These are phyloP conservation scores for Avena atlantica DNA, from an alignment of 176 grass and related monocot species.

Conservation along the genomic window DNA sequence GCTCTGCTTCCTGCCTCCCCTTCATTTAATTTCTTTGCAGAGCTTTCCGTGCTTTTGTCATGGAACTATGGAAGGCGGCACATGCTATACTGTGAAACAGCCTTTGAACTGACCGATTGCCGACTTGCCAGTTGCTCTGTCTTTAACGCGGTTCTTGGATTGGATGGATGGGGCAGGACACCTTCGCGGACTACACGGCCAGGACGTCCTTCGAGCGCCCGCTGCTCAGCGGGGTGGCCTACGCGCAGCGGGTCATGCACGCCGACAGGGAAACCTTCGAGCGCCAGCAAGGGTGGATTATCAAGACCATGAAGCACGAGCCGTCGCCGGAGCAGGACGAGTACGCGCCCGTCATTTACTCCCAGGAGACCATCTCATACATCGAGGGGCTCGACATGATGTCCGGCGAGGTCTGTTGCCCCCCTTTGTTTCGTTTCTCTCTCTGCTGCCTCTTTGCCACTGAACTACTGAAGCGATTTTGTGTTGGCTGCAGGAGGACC, in stretches of 20 bases:
- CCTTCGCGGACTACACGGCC: conserved; percentile 85
- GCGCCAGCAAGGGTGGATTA: conserved; percentile 86
- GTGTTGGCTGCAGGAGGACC: conserved; percentile 71
- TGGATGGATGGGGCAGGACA: conserved; percentile 49
- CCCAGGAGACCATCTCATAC: conserved; percentile 95
- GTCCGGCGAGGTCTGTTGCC: conserved; percentile 73
- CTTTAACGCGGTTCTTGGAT: conserved; percentile 7
- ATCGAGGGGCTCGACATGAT: conserved; percentile 97
- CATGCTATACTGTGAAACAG: too few species aligned
- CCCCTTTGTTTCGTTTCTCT: conserved; percentile 6
- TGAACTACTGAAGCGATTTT: conserved; percentile 17
- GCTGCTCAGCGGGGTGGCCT: conserved; percentile 87
- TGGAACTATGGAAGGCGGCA: neutral
- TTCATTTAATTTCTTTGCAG: conserved; percentile 28
- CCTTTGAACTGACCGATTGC: neutral
- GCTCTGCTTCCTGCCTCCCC: neutral
- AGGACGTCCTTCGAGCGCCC: conserved; percentile 91
- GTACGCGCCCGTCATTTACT: conserved; percentile 92
- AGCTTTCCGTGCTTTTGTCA: neutral
- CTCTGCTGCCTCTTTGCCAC: neutral
- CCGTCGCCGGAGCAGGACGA: conserved; percentile 86
- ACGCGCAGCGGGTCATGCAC: conserved; percentile 84
- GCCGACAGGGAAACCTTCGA: conserved; percentile 74
- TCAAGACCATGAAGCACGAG: conserved; percentile 94
- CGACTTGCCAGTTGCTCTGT: neutral